These are phyloP conservation scores for Eruca vesicaria DNA, from an alignment of 441 rosid species.

Conservation along the genomic window DNA sequence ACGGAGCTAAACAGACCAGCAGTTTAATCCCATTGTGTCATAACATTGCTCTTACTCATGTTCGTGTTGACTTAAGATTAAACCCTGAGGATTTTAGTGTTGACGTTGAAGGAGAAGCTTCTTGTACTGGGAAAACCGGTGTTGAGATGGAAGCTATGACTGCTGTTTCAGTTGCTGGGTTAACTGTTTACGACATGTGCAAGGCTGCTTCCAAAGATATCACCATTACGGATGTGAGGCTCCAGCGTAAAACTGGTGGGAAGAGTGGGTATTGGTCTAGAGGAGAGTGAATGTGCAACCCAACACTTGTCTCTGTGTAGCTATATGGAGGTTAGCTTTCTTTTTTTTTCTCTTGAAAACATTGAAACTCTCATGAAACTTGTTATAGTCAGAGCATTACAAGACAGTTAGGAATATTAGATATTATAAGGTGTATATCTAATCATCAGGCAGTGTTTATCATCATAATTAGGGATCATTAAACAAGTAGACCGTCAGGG, in stretches of 20 bases:
- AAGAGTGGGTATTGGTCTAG: constrained; percentile 79
- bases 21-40: constrained; percentile 81
- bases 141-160: constrained; percentile 98
- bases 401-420: not conserved
- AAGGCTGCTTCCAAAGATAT: constrained; percentile 92
- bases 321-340: not conserved
- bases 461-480: not conserved
- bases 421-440: not conserved
- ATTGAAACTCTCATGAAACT: not conserved
- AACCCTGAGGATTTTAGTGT: constrained; percentile 63
- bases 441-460: not conserved
- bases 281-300: constrained; percentile 19
- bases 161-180: constrained; percentile 74
- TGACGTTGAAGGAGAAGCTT: constrained; percentile 79
- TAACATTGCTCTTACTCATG: constrained; percentile 65
- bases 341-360: not conserved
- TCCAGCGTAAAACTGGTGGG: constrained; percentile 79
- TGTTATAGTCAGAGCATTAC: not conserved
- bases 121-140: constrained; percentile 78
- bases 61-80: constrained; percentile 62
- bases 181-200: constrained; percentile 95
- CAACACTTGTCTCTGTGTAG: not conserved
- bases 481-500: not conserved
- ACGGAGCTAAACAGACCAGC: constrained; percentile 86
- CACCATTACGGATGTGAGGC: constrained; percentile 52